Evolutionary conservation across 2,329 filamentous ascomycete species (phyloP).

Genomic region (Penicillium capsulatum): DNA sequence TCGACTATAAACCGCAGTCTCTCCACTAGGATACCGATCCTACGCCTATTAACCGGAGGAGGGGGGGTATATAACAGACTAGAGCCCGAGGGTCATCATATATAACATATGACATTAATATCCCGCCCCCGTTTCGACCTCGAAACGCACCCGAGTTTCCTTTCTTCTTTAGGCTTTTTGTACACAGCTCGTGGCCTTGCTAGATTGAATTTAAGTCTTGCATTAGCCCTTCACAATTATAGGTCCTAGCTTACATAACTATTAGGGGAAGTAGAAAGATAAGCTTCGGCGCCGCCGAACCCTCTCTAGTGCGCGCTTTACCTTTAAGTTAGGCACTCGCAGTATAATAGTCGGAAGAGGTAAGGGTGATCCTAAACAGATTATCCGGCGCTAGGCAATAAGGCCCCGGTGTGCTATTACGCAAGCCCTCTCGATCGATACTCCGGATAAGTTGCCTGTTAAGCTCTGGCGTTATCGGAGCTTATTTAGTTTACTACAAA

Average conservation of each 20-base stretch:
- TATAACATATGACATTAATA: too few relatives aligned
- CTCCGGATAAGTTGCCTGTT: background rate
- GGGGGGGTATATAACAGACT: too few relatives aligned
- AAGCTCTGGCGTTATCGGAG: background rate
- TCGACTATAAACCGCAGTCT: too few relatives aligned
- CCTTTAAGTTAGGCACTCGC: background rate
- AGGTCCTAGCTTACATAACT: background rate
- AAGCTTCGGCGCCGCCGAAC: background rate
- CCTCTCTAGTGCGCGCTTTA: background rate
- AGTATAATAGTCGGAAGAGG: background rate
- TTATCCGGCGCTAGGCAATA: background rate
- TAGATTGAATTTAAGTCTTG: too few relatives aligned
- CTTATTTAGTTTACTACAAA: background rate
- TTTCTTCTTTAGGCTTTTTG: too few relatives aligned
- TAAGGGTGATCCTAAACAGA: background rate
- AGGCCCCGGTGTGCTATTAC: background rate
- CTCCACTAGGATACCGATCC: too few relatives aligned
- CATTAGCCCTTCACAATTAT: too few relatives aligned
- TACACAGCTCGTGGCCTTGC: too few relatives aligned
- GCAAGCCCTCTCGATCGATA: background rate
- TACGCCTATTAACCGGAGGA: too few relatives aligned
- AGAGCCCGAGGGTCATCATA: too few relatives aligned
- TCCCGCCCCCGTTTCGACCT: too few relatives aligned
- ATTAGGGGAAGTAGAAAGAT: background rate
- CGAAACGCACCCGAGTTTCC: too few relatives aligned